Evolutionary conservation across 805 yeast species (phyloP).

Genomic region (Nakazawaea wickerhamii): DNA sequence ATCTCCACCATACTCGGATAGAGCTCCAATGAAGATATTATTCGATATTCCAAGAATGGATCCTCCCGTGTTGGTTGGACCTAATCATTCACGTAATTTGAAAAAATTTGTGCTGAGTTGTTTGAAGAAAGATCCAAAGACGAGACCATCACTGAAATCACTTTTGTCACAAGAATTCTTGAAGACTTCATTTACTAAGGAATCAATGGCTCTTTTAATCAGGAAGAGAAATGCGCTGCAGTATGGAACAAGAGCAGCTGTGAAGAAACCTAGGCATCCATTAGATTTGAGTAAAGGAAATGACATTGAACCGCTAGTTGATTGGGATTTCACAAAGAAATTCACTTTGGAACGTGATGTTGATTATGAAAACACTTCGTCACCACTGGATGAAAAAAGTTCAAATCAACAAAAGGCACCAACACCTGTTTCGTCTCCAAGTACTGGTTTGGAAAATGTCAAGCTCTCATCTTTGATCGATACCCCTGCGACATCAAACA

Average conservation of each 20-base stretch:
- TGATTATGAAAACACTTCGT: slow-evolving; percentile 2
- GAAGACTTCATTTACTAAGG: slow-evolving; percentile 27
- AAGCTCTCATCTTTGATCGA: background rate
- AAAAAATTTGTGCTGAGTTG: slow-evolving; percentile 60
- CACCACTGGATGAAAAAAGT: background rate
- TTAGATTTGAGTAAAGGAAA: slow-evolving; percentile 21
- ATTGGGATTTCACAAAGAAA: slow-evolving; percentile 5
- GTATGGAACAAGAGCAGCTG: slow-evolving; percentile 22
- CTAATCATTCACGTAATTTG: slow-evolving; percentile 34
- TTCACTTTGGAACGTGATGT: slow-evolving; percentile 18
- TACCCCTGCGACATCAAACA: slow-evolving; percentile 1
- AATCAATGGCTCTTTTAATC: slow-evolving; percentile 30
- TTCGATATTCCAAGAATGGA: slow-evolving; percentile 60
- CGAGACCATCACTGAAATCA: slow-evolving; percentile 56
- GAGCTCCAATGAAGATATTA: slow-evolving; percentile 74
- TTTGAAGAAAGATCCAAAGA: slow-evolving; percentile 56
- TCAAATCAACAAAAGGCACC: background rate
- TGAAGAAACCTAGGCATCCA: slow-evolving; percentile 33
- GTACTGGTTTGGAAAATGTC: background rate
- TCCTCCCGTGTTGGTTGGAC: slow-evolving; percentile 54
- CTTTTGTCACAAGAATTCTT: slow-evolving; percentile 54
- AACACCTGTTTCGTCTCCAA: background rate
- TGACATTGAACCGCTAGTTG: slow-evolving; percentile 17
- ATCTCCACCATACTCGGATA: slow-evolving; percentile 68
- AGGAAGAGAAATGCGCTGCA: slow-evolving; percentile 34